A percentile compares a stretch with the other conserved stretches of the same genome.
Evolutionary conservation across 2,329 filamentous ascomycete genomes (phyloP).

Genomic region (Polytolypa hystricis): DNA sequence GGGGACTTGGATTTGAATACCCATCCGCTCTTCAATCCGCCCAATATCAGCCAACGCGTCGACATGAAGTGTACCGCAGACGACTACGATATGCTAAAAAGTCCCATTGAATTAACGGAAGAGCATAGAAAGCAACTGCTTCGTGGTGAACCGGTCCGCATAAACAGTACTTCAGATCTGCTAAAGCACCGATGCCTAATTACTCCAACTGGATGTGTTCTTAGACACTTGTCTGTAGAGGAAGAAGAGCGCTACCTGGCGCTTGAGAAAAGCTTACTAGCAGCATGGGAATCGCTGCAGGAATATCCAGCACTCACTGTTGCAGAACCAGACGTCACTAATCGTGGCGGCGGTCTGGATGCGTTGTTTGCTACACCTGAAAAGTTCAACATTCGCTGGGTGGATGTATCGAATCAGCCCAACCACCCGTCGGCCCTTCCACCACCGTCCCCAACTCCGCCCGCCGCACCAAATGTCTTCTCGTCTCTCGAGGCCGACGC

Average conservation of each 20-base stretch:
- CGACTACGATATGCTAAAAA: constrained; percentile 30
- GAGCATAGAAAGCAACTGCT: constrained; percentile 32
- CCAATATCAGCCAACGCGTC: constrained; percentile 29
- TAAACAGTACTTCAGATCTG: constrained; percentile 24
- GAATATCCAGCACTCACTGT: constrained; percentile 27
- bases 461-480: constrained; percentile 20
- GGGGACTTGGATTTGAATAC: constrained; percentile 27
- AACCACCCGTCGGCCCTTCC: constrained; percentile 15
- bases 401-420: constrained; percentile 18
- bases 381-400: constrained; percentile 36
- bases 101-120: constrained; percentile 29
- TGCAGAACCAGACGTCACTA: constrained; percentile 32
- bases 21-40: constrained; percentile 30
- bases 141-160: constrained; percentile 31
- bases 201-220: constrained; percentile 34
- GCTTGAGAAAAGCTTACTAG: constrained; percentile 29
- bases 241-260: constrained; percentile 36
- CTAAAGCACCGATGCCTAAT: constrained; percentile 35
- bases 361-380: constrained; percentile 35
- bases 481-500: constrained; percentile 28
- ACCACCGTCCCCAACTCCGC: constrained; percentile 17
- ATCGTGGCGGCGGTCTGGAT: constrained; percentile 34
- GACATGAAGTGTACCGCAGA: constrained; percentile 32
- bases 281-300: constrained; percentile 23
- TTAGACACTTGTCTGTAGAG: constrained; percentile 34